phyloP scores from a whole-genome alignment of 2,329 filamentous ascomycete genomes.

The Colletotrichum ledebouriae region DNA sequence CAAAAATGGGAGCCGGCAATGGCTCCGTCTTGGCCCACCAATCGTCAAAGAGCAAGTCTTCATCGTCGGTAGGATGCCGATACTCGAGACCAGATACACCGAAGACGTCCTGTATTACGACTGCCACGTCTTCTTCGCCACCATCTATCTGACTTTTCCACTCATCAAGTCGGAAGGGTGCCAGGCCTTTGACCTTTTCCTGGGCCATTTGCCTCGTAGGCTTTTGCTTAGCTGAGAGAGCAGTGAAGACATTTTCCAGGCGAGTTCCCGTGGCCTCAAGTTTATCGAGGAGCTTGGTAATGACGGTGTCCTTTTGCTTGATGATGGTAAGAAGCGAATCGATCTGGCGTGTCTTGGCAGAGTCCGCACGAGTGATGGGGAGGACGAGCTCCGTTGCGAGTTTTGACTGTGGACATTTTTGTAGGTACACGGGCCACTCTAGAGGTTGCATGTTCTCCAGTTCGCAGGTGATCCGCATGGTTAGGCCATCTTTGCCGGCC shows the following conservation, averaged over 20 bases:
- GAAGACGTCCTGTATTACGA: conserved; percentile 60
- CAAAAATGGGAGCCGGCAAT: conserved; percentile 27
- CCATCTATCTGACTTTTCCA: conserved; percentile 54
- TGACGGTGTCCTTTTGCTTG: conserved; percentile 65
- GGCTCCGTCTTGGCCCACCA: conserved; percentile 59
- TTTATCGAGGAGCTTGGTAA: conserved; percentile 66
- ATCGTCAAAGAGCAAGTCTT: conserved; percentile 55
- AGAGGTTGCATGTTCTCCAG: conserved; percentile 76
- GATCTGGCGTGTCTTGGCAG: conserved; percentile 55
- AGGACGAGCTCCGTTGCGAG: conserved; percentile 64
- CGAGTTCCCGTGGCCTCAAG: conserved; percentile 65
- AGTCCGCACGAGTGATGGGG: conserved; percentile 64
- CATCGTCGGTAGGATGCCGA: conserved; percentile 48
- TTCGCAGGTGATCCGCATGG: conserved; percentile 68
- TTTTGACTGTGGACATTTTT: conserved; percentile 57
- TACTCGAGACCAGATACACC: conserved; percentile 51
- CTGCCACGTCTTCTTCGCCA: conserved; percentile 49
- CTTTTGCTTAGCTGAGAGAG: conserved; percentile 61
- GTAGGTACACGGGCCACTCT: conserved; percentile 74
- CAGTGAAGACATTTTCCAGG: conserved; percentile 66
- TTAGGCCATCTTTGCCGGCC: conserved; percentile 57
- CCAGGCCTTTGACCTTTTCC: conserved; percentile 65
- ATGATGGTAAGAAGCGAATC: conserved; percentile 59
- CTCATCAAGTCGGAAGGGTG: conserved; percentile 58
- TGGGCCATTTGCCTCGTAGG: conserved; percentile 59